Percentiles rank a stretch among this genome's conserved stretches.
phyloP scores from a whole-genome alignment of 2,329 filamentous ascomycete genomes.

The Aspergillus melleus region DNA sequence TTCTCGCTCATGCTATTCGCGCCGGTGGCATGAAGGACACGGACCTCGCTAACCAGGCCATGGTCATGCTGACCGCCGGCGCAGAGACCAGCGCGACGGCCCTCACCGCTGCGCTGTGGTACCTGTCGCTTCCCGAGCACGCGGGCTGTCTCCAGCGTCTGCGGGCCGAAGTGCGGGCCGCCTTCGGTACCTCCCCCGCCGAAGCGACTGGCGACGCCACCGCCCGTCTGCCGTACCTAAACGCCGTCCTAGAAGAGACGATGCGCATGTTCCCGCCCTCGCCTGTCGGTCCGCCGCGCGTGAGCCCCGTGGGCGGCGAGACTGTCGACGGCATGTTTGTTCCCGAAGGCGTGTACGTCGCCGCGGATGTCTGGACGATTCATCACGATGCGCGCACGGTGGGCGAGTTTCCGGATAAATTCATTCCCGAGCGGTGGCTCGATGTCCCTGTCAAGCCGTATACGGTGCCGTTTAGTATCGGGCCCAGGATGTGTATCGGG shows the following conservation, averaged over 20 bases:
- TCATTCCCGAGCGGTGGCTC: not conserved
- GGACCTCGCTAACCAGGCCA: not conserved
- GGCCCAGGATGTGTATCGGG: not conserved
- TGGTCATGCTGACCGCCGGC: not conserved
- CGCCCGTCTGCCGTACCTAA: not conserved
- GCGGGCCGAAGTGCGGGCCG: not conserved
- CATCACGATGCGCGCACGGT: not conserved
- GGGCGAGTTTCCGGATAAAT: not conserved
- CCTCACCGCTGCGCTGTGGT: not conserved
- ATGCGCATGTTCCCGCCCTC: conserved; percentile 7
- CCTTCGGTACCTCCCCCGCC: not conserved
- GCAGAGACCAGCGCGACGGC: not conserved
- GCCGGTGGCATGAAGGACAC: not conserved
- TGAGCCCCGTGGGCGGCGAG: conserved; percentile 4
- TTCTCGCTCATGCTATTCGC: not conserved
- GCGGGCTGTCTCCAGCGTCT: not conserved
- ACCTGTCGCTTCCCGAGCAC: not conserved
- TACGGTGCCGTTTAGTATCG: not conserved
- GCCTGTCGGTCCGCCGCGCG: conserved; percentile 3
- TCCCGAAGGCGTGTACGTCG: not conserved
- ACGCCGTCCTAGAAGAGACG: conserved; percentile 7
- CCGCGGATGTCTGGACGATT: not conserved
- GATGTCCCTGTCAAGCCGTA: not conserved
- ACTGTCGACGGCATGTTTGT: conserved; percentile 4
- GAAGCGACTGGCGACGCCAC: not conserved